Evolutionary conservation across 2,329 filamentous ascomycete genomes (phyloP), one percentile per base, ranked within the genome.

Genomic region (Hypoxylon sp.): DNA sequence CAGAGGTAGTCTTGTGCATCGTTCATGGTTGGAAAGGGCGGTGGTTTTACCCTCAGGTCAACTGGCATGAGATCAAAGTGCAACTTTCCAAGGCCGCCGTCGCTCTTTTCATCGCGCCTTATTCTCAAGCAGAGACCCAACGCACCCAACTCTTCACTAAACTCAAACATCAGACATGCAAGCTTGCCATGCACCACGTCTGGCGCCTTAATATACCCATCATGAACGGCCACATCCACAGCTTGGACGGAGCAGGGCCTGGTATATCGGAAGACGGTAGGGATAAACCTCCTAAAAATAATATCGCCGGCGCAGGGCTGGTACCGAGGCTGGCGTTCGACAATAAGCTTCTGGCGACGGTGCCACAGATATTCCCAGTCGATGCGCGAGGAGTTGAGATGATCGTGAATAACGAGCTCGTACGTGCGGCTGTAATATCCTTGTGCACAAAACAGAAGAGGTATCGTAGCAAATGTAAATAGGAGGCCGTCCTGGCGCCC

Each of bases 271-370:
- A 32, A 4, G 50, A 46, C 1, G n/a, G n/a, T n/a, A n/a, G n/a
- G n/a, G n/a, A 57, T 11, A n/a, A 67, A 50, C 4, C 64, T 52
- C 11, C 64, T 57, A 3, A 67, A n/a, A 4, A 67, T 20, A 42
- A 67, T 61, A 32, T 67, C 64, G 18, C 64, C 51, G 2, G 24
- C 16, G 11, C 22, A 14, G 0, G 64, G 54, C n/a, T 22, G 24
- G 44, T 61, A 64, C 22, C 16, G 12, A 1, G 54, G 64, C 40
- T 66, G 59, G 12, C 51, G 22, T 28, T 63, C 59, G 7, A 66
- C 6, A 2, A 60, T 26, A 1, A 63, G 2, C 40, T 46, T 48
- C 26, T 0, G 2, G n/a, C 54, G 61, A 48, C 53, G 54, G 2
- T 16, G 14, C 12, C 49, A 42, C 5, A 64, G 61, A 3, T 18